Evolutionary conservation across 2,329 filamentous ascomycete genomes (phyloP).

Genomic region (Alternaria infectoria): DNA sequence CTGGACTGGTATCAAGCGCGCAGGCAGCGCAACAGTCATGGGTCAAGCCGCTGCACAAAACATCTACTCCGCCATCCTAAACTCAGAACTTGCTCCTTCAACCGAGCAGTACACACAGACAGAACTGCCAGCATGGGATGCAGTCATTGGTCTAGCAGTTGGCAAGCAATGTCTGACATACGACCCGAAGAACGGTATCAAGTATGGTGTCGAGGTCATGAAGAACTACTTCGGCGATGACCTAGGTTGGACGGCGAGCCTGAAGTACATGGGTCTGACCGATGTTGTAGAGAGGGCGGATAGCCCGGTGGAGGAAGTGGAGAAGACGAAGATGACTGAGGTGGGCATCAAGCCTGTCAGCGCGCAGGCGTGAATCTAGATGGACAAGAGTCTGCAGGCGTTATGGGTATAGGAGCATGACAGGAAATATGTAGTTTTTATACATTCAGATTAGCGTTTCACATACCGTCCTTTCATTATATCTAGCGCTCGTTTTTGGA

Average conservation of each 20-base stretch:
- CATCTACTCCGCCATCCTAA: conserved; percentile 44
- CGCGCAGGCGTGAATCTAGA: conserved; percentile 22
- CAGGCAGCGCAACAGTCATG: conserved; percentile 76
- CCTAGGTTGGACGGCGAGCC: conserved; percentile 57
- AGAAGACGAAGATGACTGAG: conserved; percentile 32
- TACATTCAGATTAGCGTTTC: neutral
- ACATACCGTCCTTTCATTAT: neutral
- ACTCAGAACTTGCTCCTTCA: conserved; percentile 32
- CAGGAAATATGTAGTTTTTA: neutral
- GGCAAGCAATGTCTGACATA: conserved; percentile 73
- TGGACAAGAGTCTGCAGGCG: conserved; percentile 1
- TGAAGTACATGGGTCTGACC: conserved; percentile 43
- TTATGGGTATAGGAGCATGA: neutral
- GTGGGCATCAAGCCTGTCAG: conserved; percentile 40
- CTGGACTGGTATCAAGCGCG: conserved; percentile 83
- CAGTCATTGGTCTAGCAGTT: conserved; percentile 72
- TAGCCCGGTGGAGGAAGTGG: conserved; percentile 17
- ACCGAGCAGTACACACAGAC: conserved; percentile 24
- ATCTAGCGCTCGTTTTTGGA: neutral
- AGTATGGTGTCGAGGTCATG: conserved; percentile 67
- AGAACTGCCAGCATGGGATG: conserved; percentile 45
- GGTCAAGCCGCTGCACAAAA: conserved; percentile 72
- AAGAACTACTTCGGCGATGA: conserved; percentile 71
- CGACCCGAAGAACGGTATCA: conserved; percentile 62
- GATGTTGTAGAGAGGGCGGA: conserved; percentile 40